Evolutionary conservation across 1,139 yeast genomes (phyloP).

Genomic region (Wickerhamomyces sp.): DNA sequence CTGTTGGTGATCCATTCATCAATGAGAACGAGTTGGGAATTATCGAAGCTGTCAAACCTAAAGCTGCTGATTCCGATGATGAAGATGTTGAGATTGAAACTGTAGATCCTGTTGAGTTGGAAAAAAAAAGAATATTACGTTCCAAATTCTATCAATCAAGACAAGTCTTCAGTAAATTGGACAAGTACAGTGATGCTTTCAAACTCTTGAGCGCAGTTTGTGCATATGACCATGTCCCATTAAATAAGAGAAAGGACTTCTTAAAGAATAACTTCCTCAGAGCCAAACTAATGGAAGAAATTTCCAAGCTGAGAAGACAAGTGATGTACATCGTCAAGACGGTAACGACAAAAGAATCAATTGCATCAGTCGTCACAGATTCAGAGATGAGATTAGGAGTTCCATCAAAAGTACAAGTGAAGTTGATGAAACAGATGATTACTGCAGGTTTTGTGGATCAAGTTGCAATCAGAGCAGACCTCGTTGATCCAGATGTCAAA

Average conservation of each 20-base stretch:
- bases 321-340: constrained; percentile 67
- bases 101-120: constrained; percentile 33
- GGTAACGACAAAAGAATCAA: constrained; percentile 53
- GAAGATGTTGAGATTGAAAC: constrained; percentile 26
- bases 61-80: constrained; percentile 18
- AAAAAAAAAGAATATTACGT: constrained; percentile 40
- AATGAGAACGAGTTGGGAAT: constrained; percentile 69
- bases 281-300: constrained; percentile 78
- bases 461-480: constrained; percentile 78
- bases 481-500: constrained; percentile 57
- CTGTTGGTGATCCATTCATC: constrained; percentile 91
- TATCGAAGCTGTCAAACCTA: constrained; percentile 15
- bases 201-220: constrained; percentile 78
- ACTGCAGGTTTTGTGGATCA: constrained; percentile 93
- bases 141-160: constrained; percentile 51
- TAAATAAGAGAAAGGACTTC: constrained; percentile 41
- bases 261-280: constrained; percentile 55
- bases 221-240: constrained; percentile 75
- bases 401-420: constrained; percentile 65
- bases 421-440: constrained; percentile 84
- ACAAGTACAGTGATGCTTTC: constrained; percentile 69
- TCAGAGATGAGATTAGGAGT: constrained; percentile 55
- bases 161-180: constrained; percentile 59
- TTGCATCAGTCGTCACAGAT: constrained; percentile 44
- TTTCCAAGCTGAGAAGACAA: constrained; percentile 73